Evolutionary conservation across 1,284 basidiomycete genomes (phyloP), one percentile per base, ranked within the genome.

Genomic region (Puccinia sorghi): DNA sequence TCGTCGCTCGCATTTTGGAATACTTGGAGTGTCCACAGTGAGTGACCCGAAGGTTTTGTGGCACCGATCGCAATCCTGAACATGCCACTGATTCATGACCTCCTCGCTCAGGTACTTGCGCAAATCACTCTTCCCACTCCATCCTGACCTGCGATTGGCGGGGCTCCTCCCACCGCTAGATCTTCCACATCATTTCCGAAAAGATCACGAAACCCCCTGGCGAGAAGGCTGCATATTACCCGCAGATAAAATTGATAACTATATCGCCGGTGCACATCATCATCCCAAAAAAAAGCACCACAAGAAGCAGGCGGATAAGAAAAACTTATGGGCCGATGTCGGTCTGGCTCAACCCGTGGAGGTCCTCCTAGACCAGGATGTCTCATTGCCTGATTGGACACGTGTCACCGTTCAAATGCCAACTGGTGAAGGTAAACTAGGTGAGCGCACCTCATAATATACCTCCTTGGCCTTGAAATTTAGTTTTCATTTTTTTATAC

Each of bases 21-120:
- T 84, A 84, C 80, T 80, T 84, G 48, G 84, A 84, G 69, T 84
- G 83, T 27, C 84, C 84, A n/a, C 84, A 84, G 82, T 81, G 20
- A 69, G 80, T 75, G 11, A 25, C 43, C 37, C 15, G 13, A 32
- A 32, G 32, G 32, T 32, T 32, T 32, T 4, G 32, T 32, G 32
- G 32, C 32, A 32, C 32, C 32, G 32, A 32, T 32, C 32, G 32
- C 4, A 32, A 32, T 32, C 32, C 32, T 32, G 32, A 32, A 32
- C 32, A 32, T 32, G 32, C 52, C 50, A 54, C 22, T 52, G 25
- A 71, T n/a, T 27, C 17, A 17, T 48, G 41, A 57, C 41, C 22
- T 9, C 25, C 48, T 54, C 13, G 22, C 22, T 37, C 27, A 82
- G 81, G 72, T 84, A 84, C 72, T 76, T 84, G 32, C 81, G 84